Percentiles rank a stretch among this genome's conserved stretches.
These are phyloP conservation scores for Starmerella stellata DNA, from an alignment of 805 yeast genomes.

Conservation along the genomic window DNA sequence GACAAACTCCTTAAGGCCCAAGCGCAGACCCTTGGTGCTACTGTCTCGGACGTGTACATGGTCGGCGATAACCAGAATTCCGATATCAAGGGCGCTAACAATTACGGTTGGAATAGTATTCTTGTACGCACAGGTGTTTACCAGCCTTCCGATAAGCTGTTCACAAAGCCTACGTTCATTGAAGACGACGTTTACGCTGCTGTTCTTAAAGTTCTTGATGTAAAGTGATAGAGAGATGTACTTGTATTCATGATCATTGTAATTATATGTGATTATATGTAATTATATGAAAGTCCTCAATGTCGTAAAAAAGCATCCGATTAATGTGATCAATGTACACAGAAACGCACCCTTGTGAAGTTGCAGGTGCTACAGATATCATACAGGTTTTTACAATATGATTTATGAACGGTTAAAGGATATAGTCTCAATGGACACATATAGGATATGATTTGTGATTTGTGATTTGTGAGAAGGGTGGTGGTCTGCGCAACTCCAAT, in stretches of 20 bases:
- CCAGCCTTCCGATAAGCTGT: slow-evolving; percentile 30
- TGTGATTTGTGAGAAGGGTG: no score
- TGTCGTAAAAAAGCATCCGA: no score
- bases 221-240: background rate
- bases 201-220: slow-evolving; percentile 22
- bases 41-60: slow-evolving; percentile 55
- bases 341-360: no score
- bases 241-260: background rate
- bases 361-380: no score
- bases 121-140: slow-evolving; percentile 81
- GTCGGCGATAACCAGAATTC: slow-evolving; percentile 93
- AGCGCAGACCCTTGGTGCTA: slow-evolving; percentile 21
- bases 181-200: slow-evolving; percentile 37
- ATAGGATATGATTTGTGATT: no score
- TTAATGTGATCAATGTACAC: no score
- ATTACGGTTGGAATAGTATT: slow-evolving; percentile 74
- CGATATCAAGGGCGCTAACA: slow-evolving; percentile 78
- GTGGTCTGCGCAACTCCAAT: no score
- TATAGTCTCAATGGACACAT: no score
- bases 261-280: no score
- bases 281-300: background rate
- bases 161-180: slow-evolving; percentile 32
- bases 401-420: no score
- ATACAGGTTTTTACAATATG: no score
- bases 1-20: slow-evolving; percentile 56